Percentiles rank a stretch among this genome's conserved stretches.
Evolutionary conservation across 805 yeast genomes (phyloP).

Genomic region (Ogataea neopini): DNA sequence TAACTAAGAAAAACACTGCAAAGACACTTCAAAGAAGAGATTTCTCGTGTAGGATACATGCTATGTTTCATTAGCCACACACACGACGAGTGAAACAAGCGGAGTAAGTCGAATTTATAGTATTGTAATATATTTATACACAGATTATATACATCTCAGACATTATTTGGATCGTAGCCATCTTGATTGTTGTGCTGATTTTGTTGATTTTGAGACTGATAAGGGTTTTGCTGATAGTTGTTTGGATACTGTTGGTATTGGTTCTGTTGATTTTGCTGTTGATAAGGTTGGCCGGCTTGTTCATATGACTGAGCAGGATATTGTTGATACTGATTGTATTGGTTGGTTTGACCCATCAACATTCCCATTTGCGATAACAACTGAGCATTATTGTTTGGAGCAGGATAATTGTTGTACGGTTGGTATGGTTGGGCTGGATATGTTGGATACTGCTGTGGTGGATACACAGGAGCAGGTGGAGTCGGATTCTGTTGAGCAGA

Average conservation of each 20-base stretch:
- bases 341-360: background rate
- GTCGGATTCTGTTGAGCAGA: conserved; percentile 19
- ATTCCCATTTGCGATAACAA: background rate
- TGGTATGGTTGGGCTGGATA: conserved; percentile 6
- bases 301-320: background rate
- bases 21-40: too few relatives aligned
- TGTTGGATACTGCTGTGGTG: too few relatives aligned
- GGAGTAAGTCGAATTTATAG: too few relatives aligned
- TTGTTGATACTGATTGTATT: background rate
- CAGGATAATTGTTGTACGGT: conserved; percentile 2
- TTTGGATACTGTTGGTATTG: background rate
- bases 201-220: background rate
- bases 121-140: background rate
- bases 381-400: background rate
- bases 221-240: background rate
- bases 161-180: conserved; percentile 25
- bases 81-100: too few relatives aligned
- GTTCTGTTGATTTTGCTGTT: background rate
- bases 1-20: too few relatives aligned
- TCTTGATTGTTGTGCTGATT: conserved; percentile 15
- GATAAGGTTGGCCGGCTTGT: background rate
- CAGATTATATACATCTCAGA: conserved; percentile 1
- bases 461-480: too few relatives aligned
- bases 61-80: too few relatives aligned
- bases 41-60: too few relatives aligned